Base-by-base conservation (phyloP, 331 rosid genomes). In the Pyracantha coccinea region DNA sequence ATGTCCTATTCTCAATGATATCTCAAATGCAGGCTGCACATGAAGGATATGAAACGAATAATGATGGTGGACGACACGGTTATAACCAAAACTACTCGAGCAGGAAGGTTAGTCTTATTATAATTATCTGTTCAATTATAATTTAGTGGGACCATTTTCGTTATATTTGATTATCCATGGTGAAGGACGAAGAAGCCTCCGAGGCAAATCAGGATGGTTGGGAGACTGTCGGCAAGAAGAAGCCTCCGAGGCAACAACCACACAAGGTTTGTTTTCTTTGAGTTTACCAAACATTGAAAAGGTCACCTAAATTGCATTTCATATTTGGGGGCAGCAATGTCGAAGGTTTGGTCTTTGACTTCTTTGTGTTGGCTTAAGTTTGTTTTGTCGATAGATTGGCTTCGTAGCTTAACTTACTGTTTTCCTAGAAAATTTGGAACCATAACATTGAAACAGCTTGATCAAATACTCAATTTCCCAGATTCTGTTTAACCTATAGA, bases 151-250 rank as follows among this genome's bases (percentile, higher is more conserved):
- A 66, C 74, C 29, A 38, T 52, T 60, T 47, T n/a, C 44, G 7
- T 70, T 53, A 57, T 76, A 47, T 17, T 78, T 19, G 33, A 53
- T 28, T 62, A 14, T 75, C 65, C 80, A 66, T 73, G 21, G 85
- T 90, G 98, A 82, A 71, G 76, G 82, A 74, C 23, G 82, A 71
- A 65, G 83, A n/a, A n/a, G n/a, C n/a, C n/a, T n/a, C n/a, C n/a
- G n/a, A 65, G 47, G 87, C 71, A 80, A 80, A 80, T 59, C 63
- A 74, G 29, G 97, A 85, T 63, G 92, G 91, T 74, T 94, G 98
- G 98, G 88, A 91, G 79, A 90, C 89, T 72, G 96, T 94, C 23
- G 86, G 89, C 53, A 85, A 75, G 81, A 89, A 85, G 84, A 89
- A 85, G 84, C 82, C 89, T 75, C 85, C 78, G 44, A 86, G 88